Base-by-base conservation (phyloP, 805 yeast genomes). In the Candida insectorum region DNA sequence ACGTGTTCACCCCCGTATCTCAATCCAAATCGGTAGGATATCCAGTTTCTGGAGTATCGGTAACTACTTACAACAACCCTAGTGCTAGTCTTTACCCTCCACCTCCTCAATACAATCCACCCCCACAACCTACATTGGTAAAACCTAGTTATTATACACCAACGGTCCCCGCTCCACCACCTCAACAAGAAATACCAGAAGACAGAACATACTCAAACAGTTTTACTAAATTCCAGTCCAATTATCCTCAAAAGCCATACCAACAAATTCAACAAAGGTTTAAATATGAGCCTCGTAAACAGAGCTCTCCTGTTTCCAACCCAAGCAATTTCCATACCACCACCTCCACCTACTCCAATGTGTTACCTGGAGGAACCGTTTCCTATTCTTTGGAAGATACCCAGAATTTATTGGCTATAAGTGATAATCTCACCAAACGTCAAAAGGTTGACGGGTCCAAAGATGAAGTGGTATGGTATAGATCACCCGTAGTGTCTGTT, bases 401-500 rank as follows among this genome's bases (percentile, higher is more conserved):
- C 11, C 39, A 36, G 4, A 43, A 38, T 28, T 36, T 57, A 27
- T 40, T 42, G 6, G 37, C 38, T 13, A 15, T 54, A 7, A 51
- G 56, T 31, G 58, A 53, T 2, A 30, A 29, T 4, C 39, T 62
- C 9, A 49, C 51, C 40, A 58, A 59, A 43, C 48, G 50, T 28
- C 41, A 52, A 29, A 51, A 43, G 28, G 26, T 44, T 14, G 51
- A 44, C 24, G 34, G 35, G 17, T 34, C 16, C 10, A 14, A 15
- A 3, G 44, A 37, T 16, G 55, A 52, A 23, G 47, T 76, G 11
- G 52, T 83, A 12, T 83, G 88, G 85, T 81, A 75, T 53, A 69
- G 81, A 47, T 76, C 85, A 0, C 82, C 88, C 2, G 84, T 87
- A 16, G 59, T 66, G 19, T 50, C 75, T 8, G 41, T 48, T 10